These are phyloP conservation scores for Podaxis sp. DNA, from an alignment of 768 basidiomycete species.

Conservation along the genomic window DNA sequence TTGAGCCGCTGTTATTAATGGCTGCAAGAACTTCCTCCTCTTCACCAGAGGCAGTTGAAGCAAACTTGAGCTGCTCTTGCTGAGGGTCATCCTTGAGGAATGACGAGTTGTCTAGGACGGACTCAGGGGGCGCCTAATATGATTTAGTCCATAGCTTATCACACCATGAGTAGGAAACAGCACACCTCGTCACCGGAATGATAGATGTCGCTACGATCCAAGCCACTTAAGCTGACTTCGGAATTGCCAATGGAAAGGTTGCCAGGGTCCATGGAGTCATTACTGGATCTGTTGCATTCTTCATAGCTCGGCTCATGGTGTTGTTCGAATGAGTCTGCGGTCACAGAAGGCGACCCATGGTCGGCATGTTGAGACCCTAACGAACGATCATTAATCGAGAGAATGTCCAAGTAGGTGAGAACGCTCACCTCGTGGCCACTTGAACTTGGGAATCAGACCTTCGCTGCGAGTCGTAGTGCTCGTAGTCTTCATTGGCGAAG, in stretches of 20 bases:
- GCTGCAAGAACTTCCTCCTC: background rate
- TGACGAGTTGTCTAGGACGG: background rate
- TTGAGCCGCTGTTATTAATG: background rate
- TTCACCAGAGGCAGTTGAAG: background rate
- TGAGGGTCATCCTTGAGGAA: constrained; percentile 1
- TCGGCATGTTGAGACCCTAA: constrained; percentile 12
- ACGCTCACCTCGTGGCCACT: constrained; percentile 21
- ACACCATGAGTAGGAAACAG: background rate
- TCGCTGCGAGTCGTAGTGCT: constrained; percentile 16
- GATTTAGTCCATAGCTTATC: background rate
- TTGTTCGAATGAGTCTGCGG: constrained; percentile 21
- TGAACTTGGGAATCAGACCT: constrained; percentile 29
- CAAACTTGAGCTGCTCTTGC: background rate
- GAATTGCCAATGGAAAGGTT: constrained; percentile 27
- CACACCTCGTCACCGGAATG: constrained; percentile 7
- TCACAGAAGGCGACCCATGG: constrained; percentile 15
- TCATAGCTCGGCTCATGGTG: constrained; percentile 22
- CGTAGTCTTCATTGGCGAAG: constrained; percentile 32
- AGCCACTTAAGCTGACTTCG: constrained; percentile 21
- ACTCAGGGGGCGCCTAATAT: constrained; percentile 3
- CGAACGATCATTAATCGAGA: constrained; percentile 8
- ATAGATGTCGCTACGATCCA: constrained; percentile 5
- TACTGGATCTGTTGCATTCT: constrained; percentile 15
- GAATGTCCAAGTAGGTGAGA: background rate
- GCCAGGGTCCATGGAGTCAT: constrained; percentile 23